Evolutionary conservation across 2,329 filamentous ascomycete species (phyloP), one percentile per base, ranked within the genome.

Genomic region (Penicillium polonicum): DNA sequence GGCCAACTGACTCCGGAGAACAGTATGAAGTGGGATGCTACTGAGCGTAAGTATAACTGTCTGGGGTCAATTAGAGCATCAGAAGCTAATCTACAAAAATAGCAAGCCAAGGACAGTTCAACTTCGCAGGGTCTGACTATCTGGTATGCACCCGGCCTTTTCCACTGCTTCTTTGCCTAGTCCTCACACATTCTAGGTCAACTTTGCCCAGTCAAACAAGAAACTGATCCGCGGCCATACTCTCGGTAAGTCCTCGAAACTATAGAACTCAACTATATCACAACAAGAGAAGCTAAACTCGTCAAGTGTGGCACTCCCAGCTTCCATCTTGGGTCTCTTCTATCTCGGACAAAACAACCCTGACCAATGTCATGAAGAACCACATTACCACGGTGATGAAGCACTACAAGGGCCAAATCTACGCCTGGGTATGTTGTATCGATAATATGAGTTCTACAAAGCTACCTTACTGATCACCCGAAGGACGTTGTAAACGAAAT

Each of bases 1-100:
- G 86, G 86, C 39, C 80, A 85, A 70, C 76, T 88, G 35, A 87
- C 86, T 0, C 84, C 85, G 0, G 83, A 83, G 58, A 89, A 89
- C 69, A 81, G 80, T 5, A 83, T 86, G 74, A 84, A 85, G 78
- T 89, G 85, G 85, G 79, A 85, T 60, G 77, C 80, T 59, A 85
- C 79, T 39, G 85, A 90, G 77, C 83, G 68, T 70, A 21, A 48
- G 68, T 65, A 25, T 8, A 23, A 25, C 15, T 3, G 2, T 42
- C 3, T 39, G 5, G 25, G 2, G 2, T 3, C 23, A 21, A n/a
- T 5, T 23, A 15, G 3, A 23, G 17, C 13, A 41, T 2, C 3
- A 23, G 36, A 21, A 23, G 23, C 36, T 51, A 2, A 51, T 17
- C 17, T 8, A 2, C 4, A 23, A 23, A 41, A 41, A 29, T 17